Conservation (phyloP, 371 early-diverging fungal genomes). For the Saksenaea oblongispora region DNA sequence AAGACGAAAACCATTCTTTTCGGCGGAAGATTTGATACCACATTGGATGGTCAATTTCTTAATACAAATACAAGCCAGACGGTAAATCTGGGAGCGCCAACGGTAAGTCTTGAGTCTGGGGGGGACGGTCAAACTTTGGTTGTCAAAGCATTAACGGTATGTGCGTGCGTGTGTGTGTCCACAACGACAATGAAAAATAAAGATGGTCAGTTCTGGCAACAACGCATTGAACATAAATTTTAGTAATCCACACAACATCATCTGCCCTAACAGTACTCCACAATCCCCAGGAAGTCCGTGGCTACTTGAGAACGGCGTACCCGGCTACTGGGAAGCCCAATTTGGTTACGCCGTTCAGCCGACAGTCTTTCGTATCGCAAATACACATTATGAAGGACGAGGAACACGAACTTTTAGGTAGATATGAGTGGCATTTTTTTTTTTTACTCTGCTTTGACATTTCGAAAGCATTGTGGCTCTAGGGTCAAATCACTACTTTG, state of each 20-base stretch:
- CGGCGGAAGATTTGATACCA: constrained; percentile 47
- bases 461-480: constrained; percentile 43
- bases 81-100: constrained; percentile 31
- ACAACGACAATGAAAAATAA: background rate
- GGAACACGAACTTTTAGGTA: constrained; percentile 65
- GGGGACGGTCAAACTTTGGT: background rate
- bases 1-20: constrained; percentile 31
- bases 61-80: constrained; percentile 35
- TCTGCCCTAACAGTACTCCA: constrained; percentile 39
- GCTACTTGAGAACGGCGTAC: constrained; percentile 64
- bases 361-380: constrained; percentile 63
- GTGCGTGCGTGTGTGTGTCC: background rate
- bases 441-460: background rate
- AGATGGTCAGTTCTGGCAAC: constrained; percentile 17
- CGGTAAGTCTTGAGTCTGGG: constrained; percentile 18
- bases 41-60: constrained; percentile 39
- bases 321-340: constrained; percentile 68
- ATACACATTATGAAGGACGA: constrained; percentile 51
- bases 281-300: constrained; percentile 33
- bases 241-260: constrained; percentile 43
- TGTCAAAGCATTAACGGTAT: background rate
- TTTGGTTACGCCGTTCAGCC: constrained; percentile 57
- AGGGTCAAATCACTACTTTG: constrained; percentile 50
- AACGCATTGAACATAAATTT: constrained; percentile 14
- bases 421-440: background rate